Evolutionary conservation across 768 basidiomycete species (phyloP).

Genomic region (Mycena rosella): DNA sequence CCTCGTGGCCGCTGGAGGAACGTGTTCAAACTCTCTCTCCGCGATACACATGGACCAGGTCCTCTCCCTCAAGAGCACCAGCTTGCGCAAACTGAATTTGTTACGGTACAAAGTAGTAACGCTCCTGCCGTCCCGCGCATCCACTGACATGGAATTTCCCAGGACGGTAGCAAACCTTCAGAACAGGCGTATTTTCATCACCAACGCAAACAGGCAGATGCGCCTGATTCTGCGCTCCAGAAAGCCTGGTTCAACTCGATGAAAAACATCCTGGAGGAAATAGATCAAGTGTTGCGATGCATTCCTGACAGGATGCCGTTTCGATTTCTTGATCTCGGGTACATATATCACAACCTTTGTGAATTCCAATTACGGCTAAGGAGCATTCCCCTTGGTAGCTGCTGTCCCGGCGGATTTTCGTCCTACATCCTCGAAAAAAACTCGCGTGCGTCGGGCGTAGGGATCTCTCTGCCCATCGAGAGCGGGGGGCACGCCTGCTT

Average conservation of each 20-base stretch:
- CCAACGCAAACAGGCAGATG: conserved; percentile 36
- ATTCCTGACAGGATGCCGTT: conserved; percentile 32
- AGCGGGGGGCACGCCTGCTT: conserved; percentile 42
- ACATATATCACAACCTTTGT: conserved; percentile 25
- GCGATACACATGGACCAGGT: conserved; percentile 25
- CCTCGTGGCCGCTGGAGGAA: conserved; percentile 21
- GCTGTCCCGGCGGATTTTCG: conserved; percentile 47
- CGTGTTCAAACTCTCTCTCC: conserved; percentile 10
- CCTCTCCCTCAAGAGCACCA: conserved; percentile 21
- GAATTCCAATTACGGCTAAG: not conserved
- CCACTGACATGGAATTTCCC: not conserved
- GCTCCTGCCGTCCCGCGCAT: no score
- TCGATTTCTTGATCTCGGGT: conserved; percentile 47
- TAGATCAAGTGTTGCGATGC: conserved; percentile 38
- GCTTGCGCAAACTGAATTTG: conserved; percentile 26
- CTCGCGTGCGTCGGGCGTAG: conserved; percentile 37
- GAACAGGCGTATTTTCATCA: conserved; percentile 29
- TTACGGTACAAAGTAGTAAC: conserved; percentile 30
- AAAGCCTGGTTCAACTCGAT: conserved; percentile 41
- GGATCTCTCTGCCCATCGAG: conserved; percentile 43
- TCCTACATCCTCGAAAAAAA: conserved; percentile 46
- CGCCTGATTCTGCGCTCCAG: conserved; percentile 29
- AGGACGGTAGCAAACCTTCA: conserved; percentile 16
- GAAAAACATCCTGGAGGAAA: conserved; percentile 39
- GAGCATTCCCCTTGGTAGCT: conserved; percentile 33